Evolutionary conservation across 306 rosid species (phyloP), one percentile per base, ranked within the genome.

Genomic region (Lathyrus tuberosus): DNA sequence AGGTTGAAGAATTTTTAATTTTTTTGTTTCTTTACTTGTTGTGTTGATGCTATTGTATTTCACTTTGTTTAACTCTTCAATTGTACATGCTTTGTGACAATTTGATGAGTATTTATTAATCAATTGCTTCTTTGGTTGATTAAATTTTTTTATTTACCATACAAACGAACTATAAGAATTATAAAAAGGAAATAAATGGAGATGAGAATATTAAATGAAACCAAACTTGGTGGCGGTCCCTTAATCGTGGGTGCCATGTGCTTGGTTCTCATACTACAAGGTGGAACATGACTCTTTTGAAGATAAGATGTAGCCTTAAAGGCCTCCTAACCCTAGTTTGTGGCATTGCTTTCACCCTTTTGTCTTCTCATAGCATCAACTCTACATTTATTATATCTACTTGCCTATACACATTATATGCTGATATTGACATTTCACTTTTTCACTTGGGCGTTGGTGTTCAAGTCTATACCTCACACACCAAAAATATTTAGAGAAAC

Each of bases 171-270:
- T 6, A 57, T 33, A 15, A 59, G 40, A 35, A 35, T 28, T 13
- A 57, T 33, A 15, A 59, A 20, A 18, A 31, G 60, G 28, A 33
- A 52, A 62, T 31, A 65, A 59, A 72, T 62, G 5, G 28, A 14
- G 72, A n/a, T 17, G 58, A 59, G 65, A 67, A 41, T 30, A 38
- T 9, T 13, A 66, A 65, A 71, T 72, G 20, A 80, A 59, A 57
- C 58, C 61, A 74, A 69, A 74, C 43, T 37, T 62, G 26, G 84
- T 83, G 87, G 94, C 80, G 91, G 91, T 88, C 95, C 94, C 82
- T 43, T 56, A 76, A 73, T 52, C 62, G 70, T 68, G 78, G 83
- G 77, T 74, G 33, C 60, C 83, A 82, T 82, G 80, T 82, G 83
- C 75, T 35, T 74, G 65, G 41, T 18, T 78, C 65, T 70, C 11